Percentiles rank a stretch among this genome's conserved stretches.
phyloP scores from a whole-genome alignment of 2,329 filamentous ascomycete species.

The Polytolypa hystricis region DNA sequence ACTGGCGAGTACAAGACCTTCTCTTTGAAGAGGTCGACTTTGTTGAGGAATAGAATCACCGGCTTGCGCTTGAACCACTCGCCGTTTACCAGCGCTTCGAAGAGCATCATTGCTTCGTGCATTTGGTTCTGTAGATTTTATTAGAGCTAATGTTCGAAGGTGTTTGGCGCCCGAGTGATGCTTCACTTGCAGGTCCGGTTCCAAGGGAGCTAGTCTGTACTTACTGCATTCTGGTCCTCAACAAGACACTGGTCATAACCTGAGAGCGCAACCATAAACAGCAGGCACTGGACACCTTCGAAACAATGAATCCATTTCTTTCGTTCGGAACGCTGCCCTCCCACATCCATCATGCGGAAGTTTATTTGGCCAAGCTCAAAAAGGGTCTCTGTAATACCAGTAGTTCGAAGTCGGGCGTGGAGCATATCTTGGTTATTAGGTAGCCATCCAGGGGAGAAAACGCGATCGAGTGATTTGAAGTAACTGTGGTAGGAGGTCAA shows the following conservation, averaged over 20 bases:
- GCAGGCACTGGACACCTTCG: constrained; percentile 80
- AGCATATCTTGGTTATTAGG: constrained; percentile 92
- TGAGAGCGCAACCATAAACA: constrained; percentile 91
- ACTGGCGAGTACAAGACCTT: constrained; percentile 63
- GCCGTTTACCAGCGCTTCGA: constrained; percentile 75
- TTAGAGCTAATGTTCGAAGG: too few relatives aligned
- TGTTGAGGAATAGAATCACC: constrained; percentile 76
- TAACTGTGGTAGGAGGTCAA: constrained; percentile 66
- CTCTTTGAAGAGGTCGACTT: constrained; percentile 74
- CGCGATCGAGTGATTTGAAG: constrained; percentile 63
- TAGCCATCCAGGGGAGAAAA: constrained; percentile 67
- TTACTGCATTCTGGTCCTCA: constrained; percentile 89
- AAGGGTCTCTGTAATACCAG: constrained; percentile 88
- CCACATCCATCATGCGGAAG: constrained; percentile 95
- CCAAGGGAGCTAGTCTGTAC: too few relatives aligned
- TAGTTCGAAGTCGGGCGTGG: constrained; percentile 79
- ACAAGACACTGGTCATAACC: constrained; percentile 94
- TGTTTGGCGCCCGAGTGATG: too few relatives aligned
- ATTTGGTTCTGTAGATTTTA: constrained; percentile 76
- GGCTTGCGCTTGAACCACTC: constrained; percentile 77
- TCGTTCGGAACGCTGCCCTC: constrained; percentile 80
- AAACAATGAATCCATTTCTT: constrained; percentile 99
- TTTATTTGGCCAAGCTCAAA: constrained; percentile 87
- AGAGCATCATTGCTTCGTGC: constrained; percentile 79
- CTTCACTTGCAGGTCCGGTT: too few relatives aligned